Conservation (phyloP, 2,329 filamentous ascomycete genomes). For the Apiospora hydei region DNA sequence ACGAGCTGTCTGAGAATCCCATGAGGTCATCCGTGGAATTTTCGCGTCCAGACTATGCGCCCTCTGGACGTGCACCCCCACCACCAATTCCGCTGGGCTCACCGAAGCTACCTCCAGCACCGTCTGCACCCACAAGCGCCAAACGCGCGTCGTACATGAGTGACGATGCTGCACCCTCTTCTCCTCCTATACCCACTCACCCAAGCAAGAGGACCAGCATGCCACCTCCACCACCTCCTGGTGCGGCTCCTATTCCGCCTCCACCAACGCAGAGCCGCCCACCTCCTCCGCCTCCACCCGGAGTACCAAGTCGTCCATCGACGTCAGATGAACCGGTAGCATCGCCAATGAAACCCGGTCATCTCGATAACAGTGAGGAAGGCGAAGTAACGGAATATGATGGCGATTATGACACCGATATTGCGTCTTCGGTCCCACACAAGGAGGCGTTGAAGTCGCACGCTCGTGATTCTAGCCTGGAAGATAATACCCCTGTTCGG, state of each 20-base stretch:
- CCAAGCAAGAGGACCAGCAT: constrained; percentile 63
- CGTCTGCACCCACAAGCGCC: constrained; percentile 31
- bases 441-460: constrained; percentile 92
- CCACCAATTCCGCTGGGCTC: constrained; percentile 55
- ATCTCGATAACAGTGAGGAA: constrained; percentile 65
- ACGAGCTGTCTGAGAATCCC: constrained; percentile 73
- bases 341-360: constrained; percentile 50
- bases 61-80: constrained; percentile 48
- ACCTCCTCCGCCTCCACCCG: constrained; percentile 69
- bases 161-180: constrained; percentile 47
- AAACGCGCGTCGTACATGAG: constrained; percentile 45
- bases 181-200: constrained; percentile 45
- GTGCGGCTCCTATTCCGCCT: constrained; percentile 50
- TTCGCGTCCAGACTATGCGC: constrained; percentile 42
- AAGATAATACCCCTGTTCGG: constrained; percentile 70
- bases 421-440: constrained; percentile 89
- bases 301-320: constrained; percentile 61
- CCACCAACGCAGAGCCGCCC: constrained; percentile 64
- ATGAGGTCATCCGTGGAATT: constrained; percentile 47
- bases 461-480: constrained; percentile 76
- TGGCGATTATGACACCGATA: constrained; percentile 97
- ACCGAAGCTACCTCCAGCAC: constrained; percentile 51
- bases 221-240: constrained; percentile 68
- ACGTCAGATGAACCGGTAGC: constrained; percentile 61
- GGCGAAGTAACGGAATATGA: constrained; percentile 94